These are phyloP conservation scores for Chalaropsis ovoidea DNA, from an alignment of 2,329 filamentous ascomycete species.

Conservation along the genomic window DNA sequence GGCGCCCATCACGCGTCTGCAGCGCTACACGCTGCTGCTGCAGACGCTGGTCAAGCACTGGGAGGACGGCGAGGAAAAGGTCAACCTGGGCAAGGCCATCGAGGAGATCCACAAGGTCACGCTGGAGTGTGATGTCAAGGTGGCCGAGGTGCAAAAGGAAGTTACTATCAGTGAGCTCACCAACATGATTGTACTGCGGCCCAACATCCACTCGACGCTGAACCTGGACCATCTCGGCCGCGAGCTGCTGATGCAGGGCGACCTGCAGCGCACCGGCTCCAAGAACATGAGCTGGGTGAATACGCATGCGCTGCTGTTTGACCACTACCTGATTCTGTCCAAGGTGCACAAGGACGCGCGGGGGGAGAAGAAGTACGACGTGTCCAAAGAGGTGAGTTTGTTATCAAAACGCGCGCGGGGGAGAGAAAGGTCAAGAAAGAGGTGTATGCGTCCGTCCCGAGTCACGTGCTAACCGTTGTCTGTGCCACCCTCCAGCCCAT, in stretches of 20 bases:
- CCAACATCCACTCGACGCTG: slow-evolving; percentile 78
- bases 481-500: slow-evolving; percentile 56
- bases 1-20: slow-evolving; percentile 80
- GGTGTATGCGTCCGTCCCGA: too few species aligned
- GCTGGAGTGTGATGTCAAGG: slow-evolving; percentile 79
- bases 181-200: slow-evolving; percentile 71
- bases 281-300: slow-evolving; percentile 90
- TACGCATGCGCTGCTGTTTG: slow-evolving; percentile 85
- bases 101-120: slow-evolving; percentile 87
- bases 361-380: slow-evolving; percentile 79
- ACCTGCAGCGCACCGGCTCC: slow-evolving; percentile 77
- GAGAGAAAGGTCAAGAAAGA: too few species aligned
- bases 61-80: slow-evolving; percentile 79
- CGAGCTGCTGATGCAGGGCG: slow-evolving; percentile 78
- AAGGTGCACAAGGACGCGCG: slow-evolving; percentile 67
- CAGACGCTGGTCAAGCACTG: slow-evolving; percentile 72
- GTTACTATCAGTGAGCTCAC: slow-evolving; percentile 79
- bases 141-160: slow-evolving; percentile 85
- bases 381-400: slow-evolving; percentile 77
- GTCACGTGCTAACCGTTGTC: too few species aligned
- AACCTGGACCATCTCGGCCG: slow-evolving; percentile 91
- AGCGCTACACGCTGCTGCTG: slow-evolving; percentile 78
- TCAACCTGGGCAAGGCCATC: slow-evolving; percentile 71
- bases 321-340: slow-evolving; percentile 89
- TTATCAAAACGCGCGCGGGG: too few species aligned